Evolutionary conservation across 805 yeast genomes (phyloP).

Genomic region (Suhomyces sp.): DNA sequence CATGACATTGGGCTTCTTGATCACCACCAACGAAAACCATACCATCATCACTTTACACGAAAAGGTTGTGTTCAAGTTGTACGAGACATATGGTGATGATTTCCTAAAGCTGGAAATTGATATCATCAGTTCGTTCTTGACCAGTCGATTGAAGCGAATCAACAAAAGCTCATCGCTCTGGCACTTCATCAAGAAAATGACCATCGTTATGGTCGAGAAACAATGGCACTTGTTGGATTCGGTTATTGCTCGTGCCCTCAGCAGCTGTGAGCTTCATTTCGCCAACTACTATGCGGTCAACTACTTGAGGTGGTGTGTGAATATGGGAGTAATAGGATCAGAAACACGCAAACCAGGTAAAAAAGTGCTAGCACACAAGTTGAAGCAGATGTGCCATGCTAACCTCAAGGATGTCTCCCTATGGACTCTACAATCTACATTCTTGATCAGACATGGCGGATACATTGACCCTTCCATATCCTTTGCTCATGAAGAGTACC

Average conservation of each 20-base stretch:
- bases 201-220: constrained; percentile 7
- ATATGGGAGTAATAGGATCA: not conserved
- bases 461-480: too few relatives aligned
- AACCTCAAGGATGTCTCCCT: constrained; percentile 18
- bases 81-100: constrained; percentile 5
- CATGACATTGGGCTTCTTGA: constrained; percentile 33
- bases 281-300: constrained; percentile 41
- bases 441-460: constrained; percentile 5
- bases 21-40: constrained; percentile 42
- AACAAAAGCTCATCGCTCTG: constrained; percentile 43
- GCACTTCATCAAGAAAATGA: constrained; percentile 30
- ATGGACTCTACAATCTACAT: constrained; percentile 13
- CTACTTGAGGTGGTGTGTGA: constrained; percentile 30
- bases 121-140: constrained; percentile 30
- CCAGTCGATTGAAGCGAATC: constrained; percentile 29
- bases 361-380: too few relatives aligned
- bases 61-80: constrained; percentile 14
- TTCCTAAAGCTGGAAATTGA: constrained; percentile 24
- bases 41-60: constrained; percentile 32
- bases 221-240: not conserved
- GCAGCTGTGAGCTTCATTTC: constrained; percentile 33
- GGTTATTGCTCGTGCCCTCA: constrained; percentile 19
- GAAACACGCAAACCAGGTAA: not conserved
- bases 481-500: too few relatives aligned
- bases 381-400: constrained; percentile 10